Base-by-base conservation (phyloP, 2,329 filamentous ascomycete genomes). In the Phoma sp. region DNA sequence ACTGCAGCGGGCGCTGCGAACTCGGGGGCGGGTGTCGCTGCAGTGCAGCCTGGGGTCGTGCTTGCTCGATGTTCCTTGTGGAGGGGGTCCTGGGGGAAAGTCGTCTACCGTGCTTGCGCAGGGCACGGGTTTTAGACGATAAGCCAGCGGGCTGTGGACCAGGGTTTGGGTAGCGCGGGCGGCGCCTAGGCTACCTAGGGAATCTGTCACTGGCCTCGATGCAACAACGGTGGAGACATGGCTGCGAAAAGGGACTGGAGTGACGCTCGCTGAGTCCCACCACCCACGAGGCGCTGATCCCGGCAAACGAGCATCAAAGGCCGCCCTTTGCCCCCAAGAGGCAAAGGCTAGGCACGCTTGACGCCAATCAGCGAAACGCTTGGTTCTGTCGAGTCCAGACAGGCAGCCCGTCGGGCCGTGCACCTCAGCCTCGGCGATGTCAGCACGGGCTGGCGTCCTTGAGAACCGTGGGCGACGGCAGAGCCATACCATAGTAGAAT, bases 1-100 rank as follows among this genome's bases (percentile, higher is more conserved):
- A 49, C 24, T 50, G 64, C 61, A 66, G 62, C 55, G 36, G 52
- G 53, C 52, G 53, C 62, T 64, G 64, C 62, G 41, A 58, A 52
- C 57, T 55, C 55, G 48, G 57, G 48, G 57, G 52, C 8, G 27
- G 59, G 48, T 60, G 58, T 55, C 39, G 62, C 52, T 51, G 60
- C 52, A 54, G 55, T 49, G 48, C 42, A 56, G 54, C 32, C 36
- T 43, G 42, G 32, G 52, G 30, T 39, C 13, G 47, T 24, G 27
- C 13, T 41, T 48, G 51, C 51, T 49, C 33, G 36, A 18, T 18
- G 18, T 18, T 45, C 38, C 30, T 52, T 47, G 52, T 48, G 46
- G 13, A 40, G 38, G n/a, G 30, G 53, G 29, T n/a, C 44, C 18
- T 40, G 39, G 48, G 44, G 43, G 47, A 45, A 44, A 49, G 41